phyloP scores from a whole-genome alignment of 2,329 filamentous ascomycete genomes.

The Pseudogymnoascus sp. region DNA sequence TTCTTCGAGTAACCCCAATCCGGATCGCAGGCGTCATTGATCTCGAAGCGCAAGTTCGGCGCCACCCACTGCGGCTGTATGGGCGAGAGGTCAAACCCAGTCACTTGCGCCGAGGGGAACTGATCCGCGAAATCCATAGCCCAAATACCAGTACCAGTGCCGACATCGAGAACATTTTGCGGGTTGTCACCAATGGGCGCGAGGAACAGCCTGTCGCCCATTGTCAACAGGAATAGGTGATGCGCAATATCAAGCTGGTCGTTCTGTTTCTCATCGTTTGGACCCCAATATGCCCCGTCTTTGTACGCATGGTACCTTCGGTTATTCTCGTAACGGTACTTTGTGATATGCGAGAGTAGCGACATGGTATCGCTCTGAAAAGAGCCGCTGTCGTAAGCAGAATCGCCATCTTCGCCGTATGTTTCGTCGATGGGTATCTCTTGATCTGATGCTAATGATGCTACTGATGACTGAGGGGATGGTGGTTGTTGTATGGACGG shows the following conservation, averaged over 20 bases:
- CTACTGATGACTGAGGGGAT: not conserved
- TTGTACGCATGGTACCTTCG: constrained; percentile 41
- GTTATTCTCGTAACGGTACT: constrained; percentile 36
- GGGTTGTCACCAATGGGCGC: constrained; percentile 27
- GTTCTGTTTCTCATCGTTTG: constrained; percentile 27
- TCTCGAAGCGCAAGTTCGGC: constrained; percentile 54
- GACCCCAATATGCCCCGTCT: constrained; percentile 33
- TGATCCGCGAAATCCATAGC: constrained; percentile 32
- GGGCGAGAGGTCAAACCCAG: constrained; percentile 29
- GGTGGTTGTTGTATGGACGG: not conserved
- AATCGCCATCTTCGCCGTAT: constrained; percentile 2
- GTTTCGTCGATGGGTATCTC: not conserved
- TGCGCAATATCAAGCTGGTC: constrained; percentile 25
- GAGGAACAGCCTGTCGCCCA: constrained; percentile 21
- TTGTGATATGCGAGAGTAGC: constrained; percentile 22
- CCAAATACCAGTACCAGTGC: constrained; percentile 39
- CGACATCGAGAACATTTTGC: constrained; percentile 33
- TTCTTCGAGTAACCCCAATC: constrained; percentile 36
- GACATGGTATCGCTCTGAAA: constrained; percentile 13
- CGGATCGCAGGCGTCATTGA: constrained; percentile 50
- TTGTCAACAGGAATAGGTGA: constrained; percentile 21
- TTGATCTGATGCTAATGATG: not conserved
- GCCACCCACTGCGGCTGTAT: constrained; percentile 42
- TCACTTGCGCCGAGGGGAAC: constrained; percentile 26
- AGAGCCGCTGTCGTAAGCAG: constrained; percentile 11